Evolutionary conservation across 2,329 filamentous ascomycete genomes (phyloP), one percentile per base, ranked within the genome.

Genomic region (Alternaria triticina): DNA sequence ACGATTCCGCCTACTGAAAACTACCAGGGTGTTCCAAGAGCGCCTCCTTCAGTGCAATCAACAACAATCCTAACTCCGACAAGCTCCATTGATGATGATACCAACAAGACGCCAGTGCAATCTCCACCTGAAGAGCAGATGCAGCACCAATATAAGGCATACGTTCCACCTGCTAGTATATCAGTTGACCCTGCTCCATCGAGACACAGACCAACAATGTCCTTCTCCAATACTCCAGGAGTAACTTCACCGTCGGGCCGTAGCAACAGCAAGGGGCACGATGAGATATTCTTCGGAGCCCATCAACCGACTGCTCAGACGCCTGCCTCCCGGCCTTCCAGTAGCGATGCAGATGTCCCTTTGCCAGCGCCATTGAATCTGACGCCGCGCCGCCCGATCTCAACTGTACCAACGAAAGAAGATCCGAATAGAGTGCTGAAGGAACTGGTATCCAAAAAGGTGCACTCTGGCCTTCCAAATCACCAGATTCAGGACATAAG

Each of bases 201-300:
- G n/a, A 36, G 67, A 44, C 73, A 75, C 49, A 68, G 71, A 51
- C 67, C 73, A 52, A 74, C 75, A 0, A 62, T 75, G 27, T 70
- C 71, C 8, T 72, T 70, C 28, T 57, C 63, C 2, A 70, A 44
- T 33, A 46, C 60, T 5, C 45, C 72, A 27, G 56, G 62, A 6
- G 54, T 64, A 13, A 54, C 54, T 11, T 59, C 67, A 6, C 57
- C 65, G 2, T 46, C 64, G 5, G 57, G 57, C 9, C 27, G 63
- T 27, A 67, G 60, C 27, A 69, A 64, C 25, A 67, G 65, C 40
- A 70, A 73, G 15, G 69, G 68, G 4, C 70, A 72, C 23, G 77
- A 79, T 44, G 77, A 80, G 64, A 76, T 79, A 10, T 80, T 80
- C 66, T 80, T 80, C 44, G 72, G 70, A 1, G 65, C 69, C 3